A percentile compares a stretch with the other conserved stretches of the same genome.
Evolutionary conservation across 1,139 yeast species (phyloP).

Genomic region (Kazachstania sp.): DNA sequence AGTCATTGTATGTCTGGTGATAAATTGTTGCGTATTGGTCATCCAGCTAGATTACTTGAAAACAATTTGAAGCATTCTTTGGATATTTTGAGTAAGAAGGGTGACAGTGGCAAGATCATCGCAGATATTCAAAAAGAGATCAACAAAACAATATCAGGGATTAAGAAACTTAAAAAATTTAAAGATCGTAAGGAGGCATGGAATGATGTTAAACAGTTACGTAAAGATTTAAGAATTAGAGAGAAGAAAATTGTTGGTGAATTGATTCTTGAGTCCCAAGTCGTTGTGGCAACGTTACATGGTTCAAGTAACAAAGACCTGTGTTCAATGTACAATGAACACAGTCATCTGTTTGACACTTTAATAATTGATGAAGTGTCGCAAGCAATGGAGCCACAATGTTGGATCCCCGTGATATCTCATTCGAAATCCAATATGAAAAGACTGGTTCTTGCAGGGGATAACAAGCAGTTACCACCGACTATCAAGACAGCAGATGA

Average conservation of each 20-base stretch:
- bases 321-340: conserved; percentile 36
- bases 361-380: conserved; percentile 92
- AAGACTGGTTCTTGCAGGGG: conserved; percentile 71
- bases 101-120: conserved; percentile 55
- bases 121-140: conserved; percentile 68
- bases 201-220: conserved; percentile 56
- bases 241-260: conserved; percentile 59
- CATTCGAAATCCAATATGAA: conserved; percentile 46
- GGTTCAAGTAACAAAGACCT: conserved; percentile 75
- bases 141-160: conserved; percentile 45
- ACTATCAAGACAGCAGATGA: conserved; percentile 46
- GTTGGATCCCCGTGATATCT: conserved; percentile 87
- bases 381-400: conserved; percentile 88
- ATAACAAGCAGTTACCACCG: conserved; percentile 81
- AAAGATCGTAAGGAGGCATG: conserved; percentile 60
- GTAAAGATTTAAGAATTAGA: conserved; percentile 59
- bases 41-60: conserved; percentile 76
- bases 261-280: conserved; percentile 51
- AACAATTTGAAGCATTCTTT: conserved; percentile 62
- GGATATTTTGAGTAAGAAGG: conserved; percentile 59
- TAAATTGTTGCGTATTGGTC: conserved; percentile 72
- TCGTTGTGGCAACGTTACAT: conserved; percentile 76
- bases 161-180: conserved; percentile 59
- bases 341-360: conserved; percentile 52
- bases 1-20: conserved; percentile 43